phyloP scores from a whole-genome alignment of 495 filamentous ascomycete genomes.

The Neurospora tetrasperma region DNA sequence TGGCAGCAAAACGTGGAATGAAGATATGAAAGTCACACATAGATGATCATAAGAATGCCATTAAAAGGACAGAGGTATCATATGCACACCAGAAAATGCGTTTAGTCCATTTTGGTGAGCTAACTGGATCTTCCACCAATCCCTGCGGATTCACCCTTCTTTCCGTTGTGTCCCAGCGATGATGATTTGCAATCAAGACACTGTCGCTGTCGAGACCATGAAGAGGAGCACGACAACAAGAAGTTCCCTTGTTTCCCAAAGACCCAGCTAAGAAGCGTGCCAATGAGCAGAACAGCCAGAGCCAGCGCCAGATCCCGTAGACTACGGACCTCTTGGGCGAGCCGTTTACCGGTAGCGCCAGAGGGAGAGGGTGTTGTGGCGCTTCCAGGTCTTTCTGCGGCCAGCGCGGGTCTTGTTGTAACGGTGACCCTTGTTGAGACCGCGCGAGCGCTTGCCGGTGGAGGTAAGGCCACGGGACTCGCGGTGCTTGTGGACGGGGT shows the following conservation, averaged over 20 bases:
- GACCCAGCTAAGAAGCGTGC: neutral
- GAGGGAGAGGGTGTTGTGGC: conserved; percentile 93
- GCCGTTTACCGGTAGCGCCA: conserved; percentile 68
- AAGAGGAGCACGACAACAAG: neutral
- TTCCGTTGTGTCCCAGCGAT: neutral
- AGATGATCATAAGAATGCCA: neutral
- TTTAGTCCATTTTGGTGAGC: neutral
- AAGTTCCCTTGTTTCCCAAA: neutral
- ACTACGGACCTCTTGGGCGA: conserved; percentile 7
- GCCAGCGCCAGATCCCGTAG: conserved; percentile 6
- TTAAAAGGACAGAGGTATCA: neutral
- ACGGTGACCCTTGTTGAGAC: conserved; percentile 95
- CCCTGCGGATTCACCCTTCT: neutral
- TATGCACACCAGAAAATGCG: neutral
- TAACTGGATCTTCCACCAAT: neutral
- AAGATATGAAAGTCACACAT: neutral
- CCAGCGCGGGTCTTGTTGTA: conserved; percentile 97
- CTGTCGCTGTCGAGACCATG: neutral
- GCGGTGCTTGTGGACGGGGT: conserved; percentile 99
- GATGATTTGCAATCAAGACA: neutral
- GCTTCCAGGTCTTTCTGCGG: conserved; percentile 98
- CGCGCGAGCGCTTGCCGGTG: conserved; percentile 97
- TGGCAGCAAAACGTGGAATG: neutral
- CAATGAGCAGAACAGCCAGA: conserved; percentile 18
- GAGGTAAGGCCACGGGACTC: conserved; percentile 92